phyloP scores from a whole-genome alignment of 2,329 filamentous ascomycete species.

The Magnaporthales sp. region DNA sequence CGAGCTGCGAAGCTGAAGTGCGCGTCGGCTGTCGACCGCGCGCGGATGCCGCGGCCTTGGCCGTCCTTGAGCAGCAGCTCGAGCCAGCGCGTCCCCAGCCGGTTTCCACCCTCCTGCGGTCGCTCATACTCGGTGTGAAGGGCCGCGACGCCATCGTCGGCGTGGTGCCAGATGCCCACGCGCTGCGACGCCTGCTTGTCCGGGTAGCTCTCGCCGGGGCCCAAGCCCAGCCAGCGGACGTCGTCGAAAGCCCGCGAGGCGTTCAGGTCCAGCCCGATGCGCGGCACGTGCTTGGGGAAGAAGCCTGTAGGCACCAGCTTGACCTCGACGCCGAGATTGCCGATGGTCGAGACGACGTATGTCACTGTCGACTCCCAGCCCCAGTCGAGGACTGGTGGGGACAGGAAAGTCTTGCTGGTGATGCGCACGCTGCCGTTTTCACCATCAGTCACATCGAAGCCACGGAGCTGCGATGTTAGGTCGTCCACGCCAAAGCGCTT shows the following conservation, averaged over 20 bases:
- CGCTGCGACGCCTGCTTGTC: conserved; percentile 50
- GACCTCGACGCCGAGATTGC: conserved; percentile 36
- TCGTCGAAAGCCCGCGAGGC: conserved; percentile 35
- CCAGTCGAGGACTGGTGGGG: conserved; percentile 55
- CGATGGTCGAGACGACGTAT: conserved; percentile 29
- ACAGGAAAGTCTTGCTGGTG: conserved; percentile 37
- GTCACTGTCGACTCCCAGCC: conserved; percentile 30
- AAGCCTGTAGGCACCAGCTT: conserved; percentile 35
- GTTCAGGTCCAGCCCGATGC: conserved; percentile 51
- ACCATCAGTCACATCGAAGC: conserved; percentile 19
- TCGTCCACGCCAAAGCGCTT: conserved; percentile 37
- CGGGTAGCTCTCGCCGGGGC: conserved; percentile 54
- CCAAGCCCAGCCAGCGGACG: conserved; percentile 53
- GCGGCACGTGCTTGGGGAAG: conserved; percentile 46
- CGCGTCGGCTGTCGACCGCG: conserved; percentile 19
- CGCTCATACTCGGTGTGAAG: conserved; percentile 55
- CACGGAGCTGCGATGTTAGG: conserved; percentile 36
- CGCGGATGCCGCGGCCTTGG: conserved; percentile 20
- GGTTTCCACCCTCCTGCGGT: conserved; percentile 60
- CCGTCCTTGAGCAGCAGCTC: conserved; percentile 20
- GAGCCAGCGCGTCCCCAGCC: conserved; percentile 51
- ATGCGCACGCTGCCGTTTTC: conserved; percentile 24
- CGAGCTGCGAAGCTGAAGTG: conserved; percentile 47
- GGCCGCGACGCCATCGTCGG: conserved; percentile 29
- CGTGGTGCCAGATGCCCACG: conserved; percentile 37